Conservation (phyloP, 805 yeast species). For the Ascoidea asiatica region DNA sequence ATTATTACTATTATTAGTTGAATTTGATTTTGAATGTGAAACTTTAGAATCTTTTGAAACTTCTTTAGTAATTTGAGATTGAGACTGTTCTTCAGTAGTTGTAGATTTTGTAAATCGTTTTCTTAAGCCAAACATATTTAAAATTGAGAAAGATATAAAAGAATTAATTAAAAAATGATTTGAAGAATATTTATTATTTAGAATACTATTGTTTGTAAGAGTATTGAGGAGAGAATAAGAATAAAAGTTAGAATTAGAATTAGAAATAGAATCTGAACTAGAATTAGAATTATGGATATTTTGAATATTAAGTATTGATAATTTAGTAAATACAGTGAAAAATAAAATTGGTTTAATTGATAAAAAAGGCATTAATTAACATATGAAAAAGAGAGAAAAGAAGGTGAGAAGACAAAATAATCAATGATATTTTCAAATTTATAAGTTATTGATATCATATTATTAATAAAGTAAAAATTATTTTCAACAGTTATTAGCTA, state of each 20-base stretch:
- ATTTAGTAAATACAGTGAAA: no score
- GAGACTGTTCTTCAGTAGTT: no score
- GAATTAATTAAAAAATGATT: no score
- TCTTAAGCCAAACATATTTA: no score
- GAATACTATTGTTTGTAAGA: not conserved
- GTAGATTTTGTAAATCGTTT: no score
- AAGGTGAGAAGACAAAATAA: not conserved
- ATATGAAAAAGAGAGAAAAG: not conserved
- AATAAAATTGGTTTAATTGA: not conserved
- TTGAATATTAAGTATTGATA: not conserved
- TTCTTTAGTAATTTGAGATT: no score
- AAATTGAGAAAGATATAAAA: no score
- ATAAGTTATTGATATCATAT: not conserved
- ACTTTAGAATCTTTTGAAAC: no score
- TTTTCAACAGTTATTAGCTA: no score
- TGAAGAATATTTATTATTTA: no score
- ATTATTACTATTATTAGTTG: not conserved
- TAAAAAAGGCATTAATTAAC: not conserved
- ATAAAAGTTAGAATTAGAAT: not conserved
- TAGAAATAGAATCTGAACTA: not conserved
- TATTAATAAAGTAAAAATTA: not conserved
- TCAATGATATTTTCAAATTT: no score
- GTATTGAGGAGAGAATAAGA: not conserved
- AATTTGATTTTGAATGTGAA: no score
- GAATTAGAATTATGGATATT: not conserved